Evolutionary conservation across 1,284 basidiomycete genomes (phyloP), one percentile per base, ranked within the genome.

Genomic region (Tylopilus sp.): DNA sequence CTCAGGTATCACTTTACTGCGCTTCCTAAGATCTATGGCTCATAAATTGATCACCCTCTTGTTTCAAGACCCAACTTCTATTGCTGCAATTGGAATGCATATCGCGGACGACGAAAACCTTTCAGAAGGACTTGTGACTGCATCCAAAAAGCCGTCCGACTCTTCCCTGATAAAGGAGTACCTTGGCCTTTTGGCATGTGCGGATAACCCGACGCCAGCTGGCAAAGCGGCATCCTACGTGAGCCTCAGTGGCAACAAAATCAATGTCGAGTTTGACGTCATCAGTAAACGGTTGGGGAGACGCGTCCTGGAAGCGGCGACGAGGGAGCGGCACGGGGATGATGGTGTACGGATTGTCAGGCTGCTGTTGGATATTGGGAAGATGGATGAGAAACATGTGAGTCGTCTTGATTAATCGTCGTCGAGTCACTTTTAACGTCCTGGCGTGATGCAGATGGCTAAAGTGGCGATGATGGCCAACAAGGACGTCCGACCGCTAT

Each of bases 401-500:
- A 44, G 53, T 62, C 18, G 47, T 24, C 7, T 12, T 6, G 8
- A 47, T 61, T 2, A n/a, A 22, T 53, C 47, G 47, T 56, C 33
- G 15, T 58, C 52, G 24, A 29, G 38, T 12, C 22, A 13, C 0
- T 18, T 32, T n/a, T 71, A 47, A 73, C 32, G 47, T 22, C 51
- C 32, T 10, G 22, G 29, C 24, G 53, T 36, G 29, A 22, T 55
- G n/a, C 70, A 97, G 95, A 93, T 99, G 53, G 93, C 95, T 29
- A 97, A 98, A 80, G 85, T 94, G 56, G 95, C 95, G 7, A 95
- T 99, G 90, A 92, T 99, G 83, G 89, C 95, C 1, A 87, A 93
- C 47, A 95, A 95, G 75, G 94, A 97, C 72, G 92, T 95, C 58
- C 90, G 97, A 58, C 91, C 92, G 51, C 81, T 96, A 52, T 85